Conservation (phyloP, 345 rosid species). For the Eucalyptus polyanthemos region DNA sequence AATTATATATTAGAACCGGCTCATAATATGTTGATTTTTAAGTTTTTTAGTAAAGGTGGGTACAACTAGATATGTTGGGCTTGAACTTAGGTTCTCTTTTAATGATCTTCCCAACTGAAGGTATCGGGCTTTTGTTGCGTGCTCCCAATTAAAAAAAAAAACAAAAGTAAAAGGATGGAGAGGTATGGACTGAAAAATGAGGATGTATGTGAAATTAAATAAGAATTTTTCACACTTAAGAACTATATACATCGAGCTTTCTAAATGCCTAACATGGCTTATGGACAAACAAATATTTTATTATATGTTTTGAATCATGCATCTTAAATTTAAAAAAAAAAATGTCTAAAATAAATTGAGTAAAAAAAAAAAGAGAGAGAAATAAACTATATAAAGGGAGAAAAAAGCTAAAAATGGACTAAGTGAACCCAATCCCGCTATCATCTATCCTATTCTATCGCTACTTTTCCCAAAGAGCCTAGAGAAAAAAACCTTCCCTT, state of each 20-base stretch:
- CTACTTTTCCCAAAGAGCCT: not conserved
- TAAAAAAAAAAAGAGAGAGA: not conserved
- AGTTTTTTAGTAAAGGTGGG: fast-evolving
- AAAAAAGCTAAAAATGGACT: not conserved
- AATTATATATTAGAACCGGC: no score
- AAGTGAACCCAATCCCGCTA: not conserved
- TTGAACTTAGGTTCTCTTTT: no score
- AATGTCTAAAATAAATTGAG: not conserved
- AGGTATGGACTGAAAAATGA: not conserved
- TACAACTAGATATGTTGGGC: no score
- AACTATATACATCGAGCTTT: not conserved
- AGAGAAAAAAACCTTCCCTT: not conserved
- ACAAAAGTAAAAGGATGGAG: not conserved
- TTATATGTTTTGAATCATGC: not conserved
- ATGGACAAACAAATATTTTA: not conserved
- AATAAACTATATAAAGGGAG: not conserved
- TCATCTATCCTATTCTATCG: not conserved
- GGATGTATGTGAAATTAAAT: not conserved
- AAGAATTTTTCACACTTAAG: not conserved
- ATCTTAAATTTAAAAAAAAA: not conserved
- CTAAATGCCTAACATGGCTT: not conserved
- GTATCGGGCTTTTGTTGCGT: fast-evolving
- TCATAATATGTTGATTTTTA: no score
- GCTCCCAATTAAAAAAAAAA: no score
- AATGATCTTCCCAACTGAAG: no score